These are phyloP conservation scores for Curvularia eragrostidis DNA, from an alignment of 2,329 filamentous ascomycete species.

Conservation along the genomic window DNA sequence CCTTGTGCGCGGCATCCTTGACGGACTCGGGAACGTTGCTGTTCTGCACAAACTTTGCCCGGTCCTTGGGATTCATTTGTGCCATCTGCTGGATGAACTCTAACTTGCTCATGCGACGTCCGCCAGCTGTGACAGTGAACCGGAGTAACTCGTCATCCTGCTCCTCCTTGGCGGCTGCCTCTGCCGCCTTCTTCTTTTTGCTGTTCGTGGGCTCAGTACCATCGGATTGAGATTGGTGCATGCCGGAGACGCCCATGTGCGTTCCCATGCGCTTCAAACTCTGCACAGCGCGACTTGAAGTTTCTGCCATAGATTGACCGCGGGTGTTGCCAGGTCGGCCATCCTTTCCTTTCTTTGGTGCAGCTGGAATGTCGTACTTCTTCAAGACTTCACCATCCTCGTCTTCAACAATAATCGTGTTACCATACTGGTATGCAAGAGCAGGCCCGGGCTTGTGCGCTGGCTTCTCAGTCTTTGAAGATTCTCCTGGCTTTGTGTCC, in stretches of 20 bases:
- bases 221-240: conserved; percentile 35
- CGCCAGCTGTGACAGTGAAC: conserved; percentile 77
- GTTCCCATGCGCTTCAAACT: conserved; percentile 61
- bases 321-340: conserved; percentile 36
- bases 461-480: conserved; percentile 42
- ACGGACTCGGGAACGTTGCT: conserved; percentile 56
- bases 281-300: conserved; percentile 51
- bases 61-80: conserved; percentile 71
- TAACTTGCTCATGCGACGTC: conserved; percentile 77
- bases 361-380: conserved; percentile 74
- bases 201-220: conserved; percentile 23
- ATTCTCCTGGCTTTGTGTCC: conserved; percentile 47
- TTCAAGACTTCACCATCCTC: conserved; percentile 87
- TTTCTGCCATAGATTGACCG: conserved; percentile 42
- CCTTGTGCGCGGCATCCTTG: conserved; percentile 55
- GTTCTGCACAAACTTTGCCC: conserved; percentile 58
- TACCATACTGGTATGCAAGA: conserved; percentile 85
- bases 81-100: conserved; percentile 80
- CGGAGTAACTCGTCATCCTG: conserved; percentile 75
- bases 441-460: conserved; percentile 67
- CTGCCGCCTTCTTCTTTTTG: conserved; percentile 32
- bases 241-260: conserved; percentile 55
- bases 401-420: conserved; percentile 88
- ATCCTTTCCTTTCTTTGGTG: conserved; percentile 48
- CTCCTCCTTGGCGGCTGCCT: conserved; percentile 51